These are phyloP conservation scores for Russula ochroleuca DNA, from an alignment of 768 basidiomycete genomes.

Conservation along the genomic window DNA sequence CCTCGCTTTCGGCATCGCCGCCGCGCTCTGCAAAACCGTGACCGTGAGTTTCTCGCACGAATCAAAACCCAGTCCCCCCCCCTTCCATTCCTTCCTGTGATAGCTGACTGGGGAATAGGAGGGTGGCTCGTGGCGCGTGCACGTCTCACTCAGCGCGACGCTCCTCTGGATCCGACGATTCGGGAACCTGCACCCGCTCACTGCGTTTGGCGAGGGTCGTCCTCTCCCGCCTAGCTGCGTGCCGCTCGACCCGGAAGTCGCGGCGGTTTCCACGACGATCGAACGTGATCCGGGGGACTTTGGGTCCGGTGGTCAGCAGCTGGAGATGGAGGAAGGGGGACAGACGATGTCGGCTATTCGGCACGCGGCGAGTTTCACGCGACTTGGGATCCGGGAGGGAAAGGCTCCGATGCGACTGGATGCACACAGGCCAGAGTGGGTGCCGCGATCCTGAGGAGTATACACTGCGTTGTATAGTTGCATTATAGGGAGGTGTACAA, in stretches of 20 bases:
- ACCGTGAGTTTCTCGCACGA: slow-evolving; percentile 35
- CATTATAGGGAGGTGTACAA: no score
- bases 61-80: neutral
- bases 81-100: no score
- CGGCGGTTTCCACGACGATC: slow-evolving; percentile 30
- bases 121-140: slow-evolving; percentile 58
- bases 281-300: slow-evolving; percentile 20
- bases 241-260: slow-evolving; percentile 43
- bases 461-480: neutral
- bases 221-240: slow-evolving; percentile 39
- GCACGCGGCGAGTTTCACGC: slow-evolving; percentile 24
- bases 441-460: slow-evolving; percentile 21
- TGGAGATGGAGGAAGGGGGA: neutral
- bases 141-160: slow-evolving; percentile 54
- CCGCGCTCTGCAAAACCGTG: slow-evolving; percentile 50
- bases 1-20: slow-evolving; percentile 54
- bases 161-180: slow-evolving; percentile 55
- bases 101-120: slow-evolving; percentile 37
- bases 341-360: slow-evolving; percentile 14
- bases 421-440: slow-evolving; percentile 33
- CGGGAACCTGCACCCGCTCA: slow-evolving; percentile 41
- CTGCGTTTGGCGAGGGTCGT: slow-evolving; percentile 40
- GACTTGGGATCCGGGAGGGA: slow-evolving; percentile 23
- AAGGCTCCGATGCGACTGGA: slow-evolving; percentile 27
- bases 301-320: neutral